Percentiles rank a stretch among this genome's conserved stretches.
These are phyloP conservation scores for Paracorniculantispora psalliotae DNA, from an alignment of 2,329 filamentous ascomycete species.

Conservation along the genomic window DNA sequence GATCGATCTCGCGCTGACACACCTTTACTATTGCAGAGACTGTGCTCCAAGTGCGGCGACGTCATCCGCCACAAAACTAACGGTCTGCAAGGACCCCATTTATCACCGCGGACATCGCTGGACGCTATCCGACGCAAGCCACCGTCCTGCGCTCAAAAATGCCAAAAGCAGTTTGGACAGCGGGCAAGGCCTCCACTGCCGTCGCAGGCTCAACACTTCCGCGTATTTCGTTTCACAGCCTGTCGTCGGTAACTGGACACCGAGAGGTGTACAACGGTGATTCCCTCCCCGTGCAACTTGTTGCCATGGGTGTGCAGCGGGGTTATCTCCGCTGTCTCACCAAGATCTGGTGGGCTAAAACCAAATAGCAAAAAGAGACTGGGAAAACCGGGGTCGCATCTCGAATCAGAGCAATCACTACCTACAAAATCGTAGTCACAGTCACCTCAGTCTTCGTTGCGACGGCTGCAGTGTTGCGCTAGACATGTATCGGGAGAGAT, in stretches of 20 bases:
- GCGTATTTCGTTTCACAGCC: background rate
- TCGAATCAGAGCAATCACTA: background rate
- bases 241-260: background rate
- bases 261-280: background rate
- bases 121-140: constrained; percentile 6
- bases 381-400: background rate
- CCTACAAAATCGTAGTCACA: background rate
- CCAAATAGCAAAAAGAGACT: background rate
- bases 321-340: constrained; percentile 1
- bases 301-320: background rate
- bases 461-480: constrained; percentile 6
- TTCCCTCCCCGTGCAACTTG: background rate
- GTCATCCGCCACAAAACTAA: background rate
- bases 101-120: background rate
- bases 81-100: background rate
- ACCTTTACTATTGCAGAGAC: background rate
- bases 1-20: background rate
- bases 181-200: background rate
- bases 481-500: background rate
- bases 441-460: background rate
- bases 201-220: background rate
- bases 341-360: background rate
- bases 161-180: background rate
- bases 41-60: background rate
- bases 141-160: background rate